phyloP scores from a whole-genome alignment of 495 filamentous ascomycete species.

The Annulohypoxylon nitens region DNA sequence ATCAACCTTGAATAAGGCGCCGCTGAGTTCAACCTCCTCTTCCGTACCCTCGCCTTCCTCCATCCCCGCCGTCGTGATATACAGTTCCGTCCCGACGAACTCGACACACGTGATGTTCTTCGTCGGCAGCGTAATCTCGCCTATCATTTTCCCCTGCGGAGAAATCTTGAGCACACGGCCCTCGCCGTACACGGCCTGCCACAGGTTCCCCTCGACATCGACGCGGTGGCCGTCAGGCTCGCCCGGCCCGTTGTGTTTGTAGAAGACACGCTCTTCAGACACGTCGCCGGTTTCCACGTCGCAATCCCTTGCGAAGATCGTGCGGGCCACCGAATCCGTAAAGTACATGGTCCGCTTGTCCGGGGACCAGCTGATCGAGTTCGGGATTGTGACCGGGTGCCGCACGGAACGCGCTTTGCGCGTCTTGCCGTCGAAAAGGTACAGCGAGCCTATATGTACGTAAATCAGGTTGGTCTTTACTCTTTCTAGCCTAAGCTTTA shows the following conservation, averaged over 20 bases:
- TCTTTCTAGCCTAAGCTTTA: constrained; percentile 4
- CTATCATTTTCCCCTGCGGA: constrained; percentile 72
- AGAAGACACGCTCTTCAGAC: constrained; percentile 77
- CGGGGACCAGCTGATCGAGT: constrained; percentile 80
- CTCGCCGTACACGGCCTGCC: constrained; percentile 83
- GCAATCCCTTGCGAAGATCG: constrained; percentile 83
- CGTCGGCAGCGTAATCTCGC: constrained; percentile 75
- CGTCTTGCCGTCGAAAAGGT: constrained; percentile 50
- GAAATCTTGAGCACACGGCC: constrained; percentile 75
- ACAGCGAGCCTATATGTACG: constrained; percentile 7
- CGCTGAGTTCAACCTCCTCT: constrained; percentile 72
- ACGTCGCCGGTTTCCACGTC: constrained; percentile 71
- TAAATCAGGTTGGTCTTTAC: not conserved
- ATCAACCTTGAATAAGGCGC: constrained; percentile 75
- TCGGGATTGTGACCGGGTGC: constrained; percentile 79
- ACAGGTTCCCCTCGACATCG: constrained; percentile 78
- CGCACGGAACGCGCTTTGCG: constrained; percentile 42
- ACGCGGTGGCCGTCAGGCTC: constrained; percentile 82
- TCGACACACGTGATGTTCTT: constrained; percentile 76
- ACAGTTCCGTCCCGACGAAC: constrained; percentile 80
- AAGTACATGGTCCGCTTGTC: constrained; percentile 85
- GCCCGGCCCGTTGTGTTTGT: constrained; percentile 69
- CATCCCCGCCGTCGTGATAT: constrained; percentile 76
- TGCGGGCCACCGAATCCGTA: constrained; percentile 79
- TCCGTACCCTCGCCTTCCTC: constrained; percentile 69